Evolutionary conservation across 2,329 filamentous ascomycete genomes (phyloP).

Genomic region (Sporothrix phasma): DNA sequence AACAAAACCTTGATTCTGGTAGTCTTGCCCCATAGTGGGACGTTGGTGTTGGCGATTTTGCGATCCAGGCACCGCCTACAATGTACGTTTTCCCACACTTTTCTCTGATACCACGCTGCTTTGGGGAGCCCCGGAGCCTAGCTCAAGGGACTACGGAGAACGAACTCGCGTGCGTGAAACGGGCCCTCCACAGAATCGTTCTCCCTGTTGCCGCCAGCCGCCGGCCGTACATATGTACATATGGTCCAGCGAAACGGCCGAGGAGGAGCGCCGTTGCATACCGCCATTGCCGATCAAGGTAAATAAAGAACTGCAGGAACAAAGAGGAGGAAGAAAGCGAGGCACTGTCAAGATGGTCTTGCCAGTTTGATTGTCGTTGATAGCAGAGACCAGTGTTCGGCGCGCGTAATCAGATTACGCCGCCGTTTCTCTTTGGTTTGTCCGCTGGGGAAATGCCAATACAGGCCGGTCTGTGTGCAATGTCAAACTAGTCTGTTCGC

Average conservation of each 20-base stretch:
- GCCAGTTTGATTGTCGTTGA: background rate
- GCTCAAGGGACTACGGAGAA: no score
- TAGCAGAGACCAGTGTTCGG: background rate
- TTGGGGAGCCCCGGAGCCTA: no score
- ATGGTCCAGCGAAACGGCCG: background rate
- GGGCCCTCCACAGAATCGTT: background rate
- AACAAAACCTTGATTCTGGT: background rate
- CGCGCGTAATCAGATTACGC: background rate
- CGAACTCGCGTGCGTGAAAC: background rate
- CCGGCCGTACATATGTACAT: no score
- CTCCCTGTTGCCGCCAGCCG: background rate
- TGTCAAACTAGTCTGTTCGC: background rate
- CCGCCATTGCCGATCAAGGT: background rate
- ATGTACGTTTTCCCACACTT: no score
- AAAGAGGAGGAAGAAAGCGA: background rate
- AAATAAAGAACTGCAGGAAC: background rate
- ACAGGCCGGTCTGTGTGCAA: background rate
- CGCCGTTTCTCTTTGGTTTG: background rate
- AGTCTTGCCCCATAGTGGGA: no score
- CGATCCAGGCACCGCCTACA: background rate
- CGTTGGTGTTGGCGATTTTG: no score
- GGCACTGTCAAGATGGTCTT: background rate
- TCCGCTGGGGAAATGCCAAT: background rate
- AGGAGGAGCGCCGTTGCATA: background rate
- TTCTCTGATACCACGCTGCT: no score